A percentile compares a stretch with the other conserved stretches of the same genome.
Conservation (phyloP, 306 rosid species). For the Lathyrus oleraceus region DNA sequence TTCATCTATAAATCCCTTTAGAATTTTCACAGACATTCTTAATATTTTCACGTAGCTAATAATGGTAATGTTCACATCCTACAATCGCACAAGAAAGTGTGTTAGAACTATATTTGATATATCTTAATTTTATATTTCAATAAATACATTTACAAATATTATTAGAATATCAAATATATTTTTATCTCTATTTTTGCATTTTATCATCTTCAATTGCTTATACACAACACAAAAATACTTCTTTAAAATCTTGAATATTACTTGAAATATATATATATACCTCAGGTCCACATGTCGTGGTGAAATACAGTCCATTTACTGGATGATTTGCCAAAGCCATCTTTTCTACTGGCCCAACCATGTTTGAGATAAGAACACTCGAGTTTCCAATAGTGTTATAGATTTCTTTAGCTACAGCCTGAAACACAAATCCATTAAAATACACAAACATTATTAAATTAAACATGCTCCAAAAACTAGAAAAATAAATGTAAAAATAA, state of each 20-base stretch:
- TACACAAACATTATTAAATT: too few relatives aligned
- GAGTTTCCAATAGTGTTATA: constrained; percentile 38
- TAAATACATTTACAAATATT: too few relatives aligned
- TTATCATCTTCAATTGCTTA: too few relatives aligned
- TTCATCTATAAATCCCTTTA: constrained; percentile 49
- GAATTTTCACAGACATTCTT: constrained; percentile 40
- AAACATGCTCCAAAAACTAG: too few relatives aligned
- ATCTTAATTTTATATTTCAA: too few relatives aligned
- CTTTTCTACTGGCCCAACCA: constrained; percentile 55
- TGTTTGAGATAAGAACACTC: constrained; percentile 46
- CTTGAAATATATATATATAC: constrained; percentile 1
- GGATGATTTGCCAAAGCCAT: constrained; percentile 53
- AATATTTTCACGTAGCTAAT: constrained; percentile 53
- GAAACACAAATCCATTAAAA: not conserved
- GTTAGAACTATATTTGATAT: not conserved
- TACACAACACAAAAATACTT: too few relatives aligned
- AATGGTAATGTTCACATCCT: constrained; percentile 48
- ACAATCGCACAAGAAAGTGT: not conserved
- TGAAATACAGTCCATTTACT: constrained; percentile 46
- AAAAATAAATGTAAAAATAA: too few relatives aligned
- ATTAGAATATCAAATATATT: too few relatives aligned
- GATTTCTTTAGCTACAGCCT: constrained; percentile 46
- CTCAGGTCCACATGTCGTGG: constrained; percentile 47
- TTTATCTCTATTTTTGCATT: too few relatives aligned
- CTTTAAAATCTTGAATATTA: too few relatives aligned